phyloP scores from a whole-genome alignment of 2,329 filamentous ascomycete species.

The Fusarium sp. region DNA sequence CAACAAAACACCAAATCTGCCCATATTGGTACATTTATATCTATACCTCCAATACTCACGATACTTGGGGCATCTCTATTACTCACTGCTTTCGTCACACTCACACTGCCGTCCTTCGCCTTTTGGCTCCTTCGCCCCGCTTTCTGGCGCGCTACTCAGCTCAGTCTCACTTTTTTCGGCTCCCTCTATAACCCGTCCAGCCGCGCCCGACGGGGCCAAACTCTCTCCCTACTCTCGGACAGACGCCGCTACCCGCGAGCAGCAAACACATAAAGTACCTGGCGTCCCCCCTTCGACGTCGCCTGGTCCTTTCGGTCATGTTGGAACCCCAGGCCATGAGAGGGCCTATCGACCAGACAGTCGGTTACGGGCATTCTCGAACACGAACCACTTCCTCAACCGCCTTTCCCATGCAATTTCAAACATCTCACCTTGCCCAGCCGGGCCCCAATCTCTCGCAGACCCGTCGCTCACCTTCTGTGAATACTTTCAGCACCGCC shows the following conservation, averaged over 20 bases:
- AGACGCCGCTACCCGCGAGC: conserved; percentile 37
- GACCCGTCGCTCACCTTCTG: conserved; percentile 67
- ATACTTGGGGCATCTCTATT: not conserved
- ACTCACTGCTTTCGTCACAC: conserved; percentile 16
- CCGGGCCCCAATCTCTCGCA: conserved; percentile 48
- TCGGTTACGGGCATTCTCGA: conserved; percentile 62
- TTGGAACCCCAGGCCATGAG: conserved; percentile 46
- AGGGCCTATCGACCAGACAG: conserved; percentile 47
- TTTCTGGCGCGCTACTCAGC: conserved; percentile 37
- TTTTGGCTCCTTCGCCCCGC: conserved; percentile 28
- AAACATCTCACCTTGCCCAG: conserved; percentile 46
- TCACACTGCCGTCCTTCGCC: not conserved
- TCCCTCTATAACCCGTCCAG: conserved; percentile 40
- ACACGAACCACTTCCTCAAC: conserved; percentile 67
- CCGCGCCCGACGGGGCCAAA: conserved; percentile 35
- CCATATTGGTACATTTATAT: not conserved
- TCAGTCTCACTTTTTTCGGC: conserved; percentile 43
- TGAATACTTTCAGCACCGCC: conserved; percentile 75
- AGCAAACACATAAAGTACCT: conserved; percentile 35
- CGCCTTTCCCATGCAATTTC: conserved; percentile 54
- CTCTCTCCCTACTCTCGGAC: conserved; percentile 37
- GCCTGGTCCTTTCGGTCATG: conserved; percentile 36
- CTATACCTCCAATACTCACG: conserved; percentile 1
- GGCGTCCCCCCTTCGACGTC: conserved; percentile 23
- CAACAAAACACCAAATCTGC: conserved; percentile 11